Evolutionary conservation across 2,329 filamentous ascomycete species (phyloP).

Genomic region (Pestalotiopsis sp.): DNA sequence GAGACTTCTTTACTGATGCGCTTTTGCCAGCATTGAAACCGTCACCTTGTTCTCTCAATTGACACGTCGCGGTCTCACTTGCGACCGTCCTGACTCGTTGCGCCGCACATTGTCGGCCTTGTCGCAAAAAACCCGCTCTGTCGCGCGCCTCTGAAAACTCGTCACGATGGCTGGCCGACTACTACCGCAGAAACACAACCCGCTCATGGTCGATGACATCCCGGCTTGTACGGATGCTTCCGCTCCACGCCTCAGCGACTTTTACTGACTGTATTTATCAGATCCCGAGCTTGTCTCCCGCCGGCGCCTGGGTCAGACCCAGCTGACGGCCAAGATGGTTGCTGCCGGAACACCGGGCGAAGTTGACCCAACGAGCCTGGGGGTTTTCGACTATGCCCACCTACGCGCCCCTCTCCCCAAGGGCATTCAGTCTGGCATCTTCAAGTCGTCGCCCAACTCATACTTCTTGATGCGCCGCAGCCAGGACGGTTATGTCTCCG

Average conservation of each 20-base stretch:
- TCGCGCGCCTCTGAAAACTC: background rate
- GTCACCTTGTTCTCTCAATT: background rate
- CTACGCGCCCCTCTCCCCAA: slow-evolving; percentile 90
- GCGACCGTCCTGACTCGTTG: background rate
- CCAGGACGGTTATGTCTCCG: slow-evolving; percentile 81
- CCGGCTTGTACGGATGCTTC: slow-evolving; percentile 57
- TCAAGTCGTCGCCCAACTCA: slow-evolving; percentile 83
- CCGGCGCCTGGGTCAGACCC: slow-evolving; percentile 89
- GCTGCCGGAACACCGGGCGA: slow-evolving; percentile 72
- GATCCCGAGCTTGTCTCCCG: slow-evolving; percentile 77
- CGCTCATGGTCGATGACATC: slow-evolving; percentile 65
- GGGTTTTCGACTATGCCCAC: slow-evolving; percentile 94
- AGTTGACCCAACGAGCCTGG: slow-evolving; percentile 72
- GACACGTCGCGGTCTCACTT: background rate
- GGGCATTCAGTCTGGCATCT: slow-evolving; percentile 90
- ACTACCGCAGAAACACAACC: slow-evolving; percentile 66
- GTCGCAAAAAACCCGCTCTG: background rate
- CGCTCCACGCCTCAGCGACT: slow-evolving; percentile 11
- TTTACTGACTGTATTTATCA: slow-evolving; percentile 37
- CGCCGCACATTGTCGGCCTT: background rate
- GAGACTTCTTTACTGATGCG: background rate
- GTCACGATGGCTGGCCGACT: slow-evolving; percentile 43
- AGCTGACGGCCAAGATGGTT: slow-evolving; percentile 80
- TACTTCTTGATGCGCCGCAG: slow-evolving; percentile 97
- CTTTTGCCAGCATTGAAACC: background rate